Base-by-base conservation (phyloP, 1,284 basidiomycete genomes). In the Phenoliferia sp. region DNA sequence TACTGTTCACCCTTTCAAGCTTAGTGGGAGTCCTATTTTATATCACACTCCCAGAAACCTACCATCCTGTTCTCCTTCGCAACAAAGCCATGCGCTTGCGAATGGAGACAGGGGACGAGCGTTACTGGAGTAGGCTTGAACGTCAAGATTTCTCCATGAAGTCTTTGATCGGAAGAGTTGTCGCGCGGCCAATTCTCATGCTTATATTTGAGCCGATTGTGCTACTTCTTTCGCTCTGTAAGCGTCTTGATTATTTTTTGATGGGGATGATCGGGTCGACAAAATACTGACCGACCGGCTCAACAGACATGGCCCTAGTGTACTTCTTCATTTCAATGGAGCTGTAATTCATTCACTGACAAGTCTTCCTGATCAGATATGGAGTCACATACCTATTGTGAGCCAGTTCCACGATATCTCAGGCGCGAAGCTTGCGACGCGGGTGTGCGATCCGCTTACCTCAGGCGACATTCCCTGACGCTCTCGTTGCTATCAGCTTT, bases 171-270 rank as follows among this genome's bases (percentile, higher is more conserved):
- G n/a, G 55, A 15, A 32, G 26, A 33, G 28, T 57, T 7, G n/a
- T 70, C 0, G 66, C 57, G 19, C 64, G 63, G 63, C 79, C 79
- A 4, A 72, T 79, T 61, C 69, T 75, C 44, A 76, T 80, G 70
- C 74, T 80, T 17, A 66, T 68, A 32, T 65, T 69, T 16, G 79
- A 80, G 66, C 76, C 78, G 1, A 80, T 80, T 69, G 74, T 80
- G 0, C 64, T 74, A 55, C 70, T 75, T 59, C 29, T 57, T 33
- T 33, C 76, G 1, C 10, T 12, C 4, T 61, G 5, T 17, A 31
- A 34, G 29, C 3, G 17, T 33, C 54, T 44, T 44, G 39, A 44
- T 44, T 52, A 26, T 52, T 9, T n/a, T n/a, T n/a, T n/a, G n/a
- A n/a, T n/a, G n/a, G n/a, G n/a, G n/a, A n/a, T n/a, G n/a, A n/a